Base-by-base conservation (phyloP, 108 stramenopile species). In the Discostella stelligeroides region DNA sequence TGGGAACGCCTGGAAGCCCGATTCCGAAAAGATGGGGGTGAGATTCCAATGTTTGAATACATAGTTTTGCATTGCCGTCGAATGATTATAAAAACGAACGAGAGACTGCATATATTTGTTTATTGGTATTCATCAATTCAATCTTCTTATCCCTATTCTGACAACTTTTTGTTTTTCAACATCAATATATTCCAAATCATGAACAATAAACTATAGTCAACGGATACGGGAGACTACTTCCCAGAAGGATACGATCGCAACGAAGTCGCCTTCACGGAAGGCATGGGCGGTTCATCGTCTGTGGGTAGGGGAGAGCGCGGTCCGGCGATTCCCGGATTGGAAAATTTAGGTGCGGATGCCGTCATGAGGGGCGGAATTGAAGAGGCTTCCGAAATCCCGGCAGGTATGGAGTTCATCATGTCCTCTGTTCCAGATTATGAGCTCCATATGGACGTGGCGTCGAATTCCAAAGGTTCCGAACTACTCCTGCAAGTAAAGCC, bases 201-300 rank as follows among this genome's bases (percentile, higher is more conserved):
- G 24, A 17, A 15, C 11, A 10, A n/a, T 21, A 29, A 39, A 20
- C 1, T 39, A 45, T 73, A 84, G 79, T 81, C 85, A 7, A 89
- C 88, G 1, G 92, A 92, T 68, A 87, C 86, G 15, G 88, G 88
- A 18, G 92, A 92, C 65, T 92, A 83, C 79, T 91, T 85, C 65
- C 92, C 92, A 2, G 92, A 94, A 63, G 89, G 87, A 56, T 94
- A 91, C 75, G 76, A 94, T 43, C 67, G 75, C 7, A 77, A 66
- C 14, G 82, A 84, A 62, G 55, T 82, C 13, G 89, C 72, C 11
- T 91, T 86, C 69, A 63, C 82, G 7, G 78, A 76, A 37, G 92
- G 92, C 37, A 90, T 90, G 86, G 82, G 79, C 56, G 89, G 89
- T 41, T 79, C 79, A 41, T 72, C 70, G 20, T 29, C 51, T 21